Base-by-base conservation (phyloP, 345 rosid species). In the Geranium brycei region DNA sequence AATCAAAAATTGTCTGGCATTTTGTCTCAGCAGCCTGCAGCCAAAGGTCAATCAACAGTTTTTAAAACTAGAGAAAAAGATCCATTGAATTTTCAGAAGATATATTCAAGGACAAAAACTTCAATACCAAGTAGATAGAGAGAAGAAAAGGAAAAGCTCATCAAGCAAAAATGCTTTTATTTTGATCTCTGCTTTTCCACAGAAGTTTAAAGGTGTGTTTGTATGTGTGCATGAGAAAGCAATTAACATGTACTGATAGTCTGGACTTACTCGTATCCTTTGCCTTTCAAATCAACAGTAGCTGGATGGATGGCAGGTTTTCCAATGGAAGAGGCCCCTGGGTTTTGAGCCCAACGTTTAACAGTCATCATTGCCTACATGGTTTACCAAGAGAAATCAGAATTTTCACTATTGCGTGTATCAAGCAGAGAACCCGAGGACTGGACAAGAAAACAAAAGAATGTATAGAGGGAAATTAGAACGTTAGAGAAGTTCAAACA, bases 281-380 rank as follows among this genome's bases (percentile, higher is more conserved):
- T 93, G 80, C 99, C 99, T 69, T 82, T 87, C 89, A 93, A 69
- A 81, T 91, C 95, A 51, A 91, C 99, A 31, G 87, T 80, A 23
- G 86, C 96, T n/a, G 99, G 99, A 74, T 88, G 92, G 74, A 93
- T 85, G 51, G 97, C 95, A 55, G 99, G 99, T 74, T 82, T 85
- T 63, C 99, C 99, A 41, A 86, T 79, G 65, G 95, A 82, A 55
- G 85, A 28, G 56, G 83, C 81, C 73, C 80, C 80, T 7, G 95
- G 88, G 68, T 84, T 84, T 63, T 82, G 91, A 55, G 91, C 83
- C 97, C 99, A 93, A 38, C 89, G 89, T 74, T 82, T 85, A 67
- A 93, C 96, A 4, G 91, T 84, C 97, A 91, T 85, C 99, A 91
- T 88, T 64, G 89, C 89, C 99, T 93, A 62, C 11, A 47, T 8